Conservation (phyloP, 2,329 filamentous ascomycete genomes). For the Calonectria pseudoreteaudii region DNA sequence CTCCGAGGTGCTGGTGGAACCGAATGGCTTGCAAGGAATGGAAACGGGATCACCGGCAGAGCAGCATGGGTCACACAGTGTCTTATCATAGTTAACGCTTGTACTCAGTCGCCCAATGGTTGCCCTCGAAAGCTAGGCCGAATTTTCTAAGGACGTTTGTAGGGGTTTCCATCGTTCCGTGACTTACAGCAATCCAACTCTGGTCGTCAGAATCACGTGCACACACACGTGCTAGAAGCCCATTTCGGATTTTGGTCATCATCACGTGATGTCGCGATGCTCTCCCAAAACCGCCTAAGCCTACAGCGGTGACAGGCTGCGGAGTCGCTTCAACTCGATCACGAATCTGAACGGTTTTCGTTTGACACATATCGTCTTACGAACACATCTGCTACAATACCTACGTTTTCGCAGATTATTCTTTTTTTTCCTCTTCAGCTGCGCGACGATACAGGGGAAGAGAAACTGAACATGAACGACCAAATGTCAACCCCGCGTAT, state of each 20-base stretch:
- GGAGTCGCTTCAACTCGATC: neutral
- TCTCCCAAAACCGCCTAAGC: constrained; percentile 25
- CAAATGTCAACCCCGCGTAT: constrained; percentile 82
- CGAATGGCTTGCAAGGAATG: neutral
- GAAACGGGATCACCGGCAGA: neutral
- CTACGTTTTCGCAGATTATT: neutral
- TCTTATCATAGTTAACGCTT: neutral
- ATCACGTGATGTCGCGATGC: constrained; percentile 38
- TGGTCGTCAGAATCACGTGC: neutral
- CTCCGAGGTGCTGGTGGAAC: neutral
- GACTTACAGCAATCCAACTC: neutral
- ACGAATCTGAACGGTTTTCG: neutral
- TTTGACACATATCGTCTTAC: neutral
- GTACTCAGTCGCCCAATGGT: neutral
- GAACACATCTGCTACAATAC: neutral
- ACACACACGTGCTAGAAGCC: neutral
- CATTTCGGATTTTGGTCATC: neutral
- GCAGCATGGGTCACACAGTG: neutral
- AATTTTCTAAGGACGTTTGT: neutral
- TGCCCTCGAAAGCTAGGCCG: accelerated
- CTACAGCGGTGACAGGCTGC: neutral
- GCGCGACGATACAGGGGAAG: constrained; percentile 23
- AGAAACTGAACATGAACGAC: constrained; percentile 68
- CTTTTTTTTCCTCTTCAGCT: neutral
- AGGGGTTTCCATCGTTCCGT: neutral